A percentile compares a stretch with the other conserved stretches of the same genome.
Evolutionary conservation across 2,329 filamentous ascomycete genomes (phyloP).

Genomic region (Aspergillus tamarii): DNA sequence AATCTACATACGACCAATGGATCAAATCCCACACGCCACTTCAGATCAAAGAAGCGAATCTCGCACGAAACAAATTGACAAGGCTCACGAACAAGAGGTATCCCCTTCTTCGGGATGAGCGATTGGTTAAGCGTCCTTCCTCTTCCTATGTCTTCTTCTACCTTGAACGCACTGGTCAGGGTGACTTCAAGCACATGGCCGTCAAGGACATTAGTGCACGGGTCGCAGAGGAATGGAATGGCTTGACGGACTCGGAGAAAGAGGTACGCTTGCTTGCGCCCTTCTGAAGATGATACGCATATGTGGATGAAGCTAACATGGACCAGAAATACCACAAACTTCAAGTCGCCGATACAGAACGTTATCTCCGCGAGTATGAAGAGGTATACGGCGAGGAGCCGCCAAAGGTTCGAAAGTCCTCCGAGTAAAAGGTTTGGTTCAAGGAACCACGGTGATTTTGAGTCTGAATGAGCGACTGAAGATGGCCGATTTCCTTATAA

Average conservation of each 20-base stretch:
- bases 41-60: slow-evolving; percentile 63
- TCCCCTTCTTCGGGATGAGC: slow-evolving; percentile 55
- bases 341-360: slow-evolving; percentile 30
- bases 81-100: slow-evolving; percentile 26
- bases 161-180: slow-evolving; percentile 48
- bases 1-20: slow-evolving; percentile 56
- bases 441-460: not conserved
- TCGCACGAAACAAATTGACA: slow-evolving; percentile 51
- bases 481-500: not conserved
- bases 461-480: not conserved
- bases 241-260: slow-evolving; percentile 37
- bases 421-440: not conserved
- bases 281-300: not conserved
- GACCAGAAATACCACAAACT: slow-evolving; percentile 34
- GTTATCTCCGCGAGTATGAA: slow-evolving; percentile 39
- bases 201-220: slow-evolving; percentile 36
- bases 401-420: not conserved
- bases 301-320: slow-evolving; percentile 15
- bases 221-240: slow-evolving; percentile 30
- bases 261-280: slow-evolving; percentile 29
- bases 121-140: slow-evolving; percentile 50
- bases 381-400: slow-evolving; percentile 40
- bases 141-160: slow-evolving; percentile 50
- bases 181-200: slow-evolving; percentile 55
- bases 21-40: slow-evolving; percentile 58